phyloP scores from a whole-genome alignment of 495 filamentous ascomycete genomes.

The Aspergillus bridgeri region DNA sequence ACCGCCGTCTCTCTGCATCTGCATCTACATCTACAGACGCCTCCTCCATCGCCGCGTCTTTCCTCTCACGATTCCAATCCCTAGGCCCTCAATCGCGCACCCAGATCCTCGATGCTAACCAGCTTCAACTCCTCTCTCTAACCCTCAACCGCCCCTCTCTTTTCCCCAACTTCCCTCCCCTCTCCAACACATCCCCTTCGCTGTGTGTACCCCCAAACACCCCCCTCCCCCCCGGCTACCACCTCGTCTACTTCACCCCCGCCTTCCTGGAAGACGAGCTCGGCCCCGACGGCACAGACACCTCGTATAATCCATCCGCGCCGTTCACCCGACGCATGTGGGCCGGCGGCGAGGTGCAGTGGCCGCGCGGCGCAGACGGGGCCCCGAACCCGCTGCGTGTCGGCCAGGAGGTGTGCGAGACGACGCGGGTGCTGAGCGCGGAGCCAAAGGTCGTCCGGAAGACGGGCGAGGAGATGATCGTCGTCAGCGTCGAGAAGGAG shows the following conservation, averaged over 20 bases:
- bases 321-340: constrained; percentile 74
- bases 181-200: constrained; percentile 26
- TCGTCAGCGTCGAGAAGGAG: constrained; percentile 61
- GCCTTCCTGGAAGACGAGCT: constrained; percentile 51
- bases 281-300: constrained; percentile 69
- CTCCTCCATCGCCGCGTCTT: constrained; percentile 38
- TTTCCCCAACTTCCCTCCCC: constrained; percentile 25
- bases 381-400: constrained; percentile 43
- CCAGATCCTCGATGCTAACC: constrained; percentile 55
- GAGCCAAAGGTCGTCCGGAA: constrained; percentile 48
- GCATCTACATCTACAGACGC: constrained; percentile 8
- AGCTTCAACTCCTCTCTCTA: constrained; percentile 52
- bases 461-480: constrained; percentile 61
- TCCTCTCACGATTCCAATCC: constrained; percentile 41
- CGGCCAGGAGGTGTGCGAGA: constrained; percentile 54
- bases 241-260: constrained; percentile 70
- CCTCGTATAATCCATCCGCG: constrained; percentile 59
- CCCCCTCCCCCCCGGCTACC: constrained; percentile 61
- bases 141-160: constrained; percentile 50
- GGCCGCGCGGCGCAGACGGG: constrained; percentile 36
- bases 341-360: constrained; percentile 66
- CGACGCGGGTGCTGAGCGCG: constrained; percentile 49
- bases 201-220: constrained; percentile 27
- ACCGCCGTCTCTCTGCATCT: constrained; percentile 7
- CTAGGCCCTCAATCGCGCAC: constrained; percentile 40